Base-by-base conservation (phyloP, 306 rosid species). In the Pterocarpus macrocarpus region DNA sequence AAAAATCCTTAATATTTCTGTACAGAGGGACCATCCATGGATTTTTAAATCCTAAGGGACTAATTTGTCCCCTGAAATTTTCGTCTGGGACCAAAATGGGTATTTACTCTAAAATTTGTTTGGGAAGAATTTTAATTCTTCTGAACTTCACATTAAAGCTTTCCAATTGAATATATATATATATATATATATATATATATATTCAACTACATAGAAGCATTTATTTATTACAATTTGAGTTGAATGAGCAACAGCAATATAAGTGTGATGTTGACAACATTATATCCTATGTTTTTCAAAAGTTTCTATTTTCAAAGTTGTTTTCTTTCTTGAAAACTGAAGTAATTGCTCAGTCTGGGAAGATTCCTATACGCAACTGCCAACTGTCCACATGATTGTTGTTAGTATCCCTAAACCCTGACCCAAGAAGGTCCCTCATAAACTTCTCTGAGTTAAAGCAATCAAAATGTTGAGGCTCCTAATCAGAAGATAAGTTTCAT, bases 91-190 rank as follows among this genome's bases (percentile, higher is more conserved):
- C 28, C 28, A 22, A 22, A 22, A 22, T 22, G 28, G 28, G 28
- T 22, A 1, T 22, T 22, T 22, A 22, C 28, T 22, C 28, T 22
- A 22, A 22, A n/a, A 36, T 16, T 16, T 49, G 43, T 8, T n/a
- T n/a, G 62, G 38, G 38, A 8, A 47, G 4, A 30, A 74, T 9
- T 76, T 32, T 9, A 15, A 10, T 34, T 53, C 17, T 47, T 32
- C 41, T 36, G 69, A 65, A 13, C 28, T 79, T 64, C 38, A 43
- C 72, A 78, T 44, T 41, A 28, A 82, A 39, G 14, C 71, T 66
- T 61, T 30, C 13, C 38, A 36, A 49, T 9, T 32, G 63, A 33
- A 45, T 4, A 8, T 11, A 63, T 5, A 55, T n/a, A 5, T 14
- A 15, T 8, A n/a, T n/a, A n/a, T n/a, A n/a, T n/a, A n/a, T n/a